Conservation (phyloP, 768 basidiomycete genomes). For the Dentipellis sp. region DNA sequence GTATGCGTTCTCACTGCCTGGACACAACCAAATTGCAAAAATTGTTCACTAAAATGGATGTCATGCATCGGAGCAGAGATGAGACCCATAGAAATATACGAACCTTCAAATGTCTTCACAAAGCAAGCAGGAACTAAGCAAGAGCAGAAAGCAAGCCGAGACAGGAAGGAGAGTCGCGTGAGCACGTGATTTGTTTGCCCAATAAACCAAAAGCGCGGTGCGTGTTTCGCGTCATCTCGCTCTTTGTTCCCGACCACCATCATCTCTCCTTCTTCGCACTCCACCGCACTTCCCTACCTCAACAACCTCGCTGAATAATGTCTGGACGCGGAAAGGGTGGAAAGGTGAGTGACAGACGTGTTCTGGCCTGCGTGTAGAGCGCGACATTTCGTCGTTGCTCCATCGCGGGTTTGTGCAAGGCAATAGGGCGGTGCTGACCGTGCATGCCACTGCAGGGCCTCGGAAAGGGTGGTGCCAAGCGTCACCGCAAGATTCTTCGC, state of each 20-base stretch:
- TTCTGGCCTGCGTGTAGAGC: not conserved
- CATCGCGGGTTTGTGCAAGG: constrained; percentile 5
- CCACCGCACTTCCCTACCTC: not conserved
- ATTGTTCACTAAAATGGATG: too few relatives aligned
- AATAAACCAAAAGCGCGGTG: constrained; percentile 13
- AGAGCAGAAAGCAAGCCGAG: too few relatives aligned
- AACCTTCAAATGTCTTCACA: too few relatives aligned
- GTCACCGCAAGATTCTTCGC: constrained; percentile 94
- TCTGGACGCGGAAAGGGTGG: constrained; percentile 97
- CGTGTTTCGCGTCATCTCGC: constrained; percentile 9
- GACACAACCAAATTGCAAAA: too few relatives aligned
- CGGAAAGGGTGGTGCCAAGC: constrained; percentile 95
- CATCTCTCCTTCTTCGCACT: constrained; percentile 6
- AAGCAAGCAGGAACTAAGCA: too few relatives aligned
- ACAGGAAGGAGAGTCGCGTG: not conserved
- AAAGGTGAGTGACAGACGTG: constrained; percentile 38
- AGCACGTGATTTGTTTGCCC: constrained; percentile 9
- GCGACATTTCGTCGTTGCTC: not conserved
- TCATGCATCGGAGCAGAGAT: too few relatives aligned
- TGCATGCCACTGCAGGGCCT: constrained; percentile 47
- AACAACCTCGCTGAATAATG: constrained; percentile 38
- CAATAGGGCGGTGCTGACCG: constrained; percentile 4
- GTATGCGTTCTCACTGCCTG: not conserved
- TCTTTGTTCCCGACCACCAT: constrained; percentile 15
- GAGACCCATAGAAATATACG: too few relatives aligned